Evolutionary conservation across 1,139 yeast species (phyloP).

Genomic region (Suhomyces terraborum): DNA sequence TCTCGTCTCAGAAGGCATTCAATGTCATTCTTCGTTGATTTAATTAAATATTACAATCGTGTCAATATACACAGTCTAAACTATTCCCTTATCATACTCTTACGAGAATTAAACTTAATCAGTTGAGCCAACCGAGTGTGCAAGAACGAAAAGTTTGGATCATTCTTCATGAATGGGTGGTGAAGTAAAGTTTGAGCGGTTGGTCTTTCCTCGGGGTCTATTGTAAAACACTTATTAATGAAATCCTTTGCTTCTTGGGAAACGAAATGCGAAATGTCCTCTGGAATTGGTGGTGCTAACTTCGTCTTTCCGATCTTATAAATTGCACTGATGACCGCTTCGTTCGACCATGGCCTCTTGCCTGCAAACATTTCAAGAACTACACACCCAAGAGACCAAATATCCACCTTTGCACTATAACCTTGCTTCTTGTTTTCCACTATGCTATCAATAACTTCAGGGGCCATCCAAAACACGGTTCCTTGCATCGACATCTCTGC

Average conservation of each 20-base stretch:
- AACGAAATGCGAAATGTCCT: conserved; percentile 68
- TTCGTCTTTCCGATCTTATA: conserved; percentile 73
- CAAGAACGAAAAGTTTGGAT: conserved; percentile 56
- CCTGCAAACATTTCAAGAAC: conserved; percentile 94
- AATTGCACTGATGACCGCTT: conserved; percentile 77
- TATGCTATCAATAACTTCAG: conserved; percentile 87
- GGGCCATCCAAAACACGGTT: conserved; percentile 99
- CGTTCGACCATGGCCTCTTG: conserved; percentile 79
- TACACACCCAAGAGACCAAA: conserved; percentile 94
- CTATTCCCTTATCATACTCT: conserved; percentile 19
- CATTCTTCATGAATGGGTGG: conserved; percentile 61
- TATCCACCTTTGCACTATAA: conserved; percentile 93
- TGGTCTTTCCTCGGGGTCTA: conserved; percentile 82
- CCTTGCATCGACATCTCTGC: conserved; percentile 97
- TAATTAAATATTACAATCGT: background rate
- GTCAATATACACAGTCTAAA: background rate
- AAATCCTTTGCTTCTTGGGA: conserved; percentile 69
- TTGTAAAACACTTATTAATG: conserved; percentile 73
- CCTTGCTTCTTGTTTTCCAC: conserved; percentile 82
- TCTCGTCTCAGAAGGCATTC: too few relatives aligned
- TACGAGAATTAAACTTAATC: conserved; percentile 37
- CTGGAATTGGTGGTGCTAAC: conserved; percentile 93
- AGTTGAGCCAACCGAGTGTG: conserved; percentile 62
- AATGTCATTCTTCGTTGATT: background rate
- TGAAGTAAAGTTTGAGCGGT: conserved; percentile 71